Percentiles rank a stretch among this genome's conserved stretches.
phyloP scores from a whole-genome alignment of 257 asterid species.

The Craterostigma plantagineum region DNA sequence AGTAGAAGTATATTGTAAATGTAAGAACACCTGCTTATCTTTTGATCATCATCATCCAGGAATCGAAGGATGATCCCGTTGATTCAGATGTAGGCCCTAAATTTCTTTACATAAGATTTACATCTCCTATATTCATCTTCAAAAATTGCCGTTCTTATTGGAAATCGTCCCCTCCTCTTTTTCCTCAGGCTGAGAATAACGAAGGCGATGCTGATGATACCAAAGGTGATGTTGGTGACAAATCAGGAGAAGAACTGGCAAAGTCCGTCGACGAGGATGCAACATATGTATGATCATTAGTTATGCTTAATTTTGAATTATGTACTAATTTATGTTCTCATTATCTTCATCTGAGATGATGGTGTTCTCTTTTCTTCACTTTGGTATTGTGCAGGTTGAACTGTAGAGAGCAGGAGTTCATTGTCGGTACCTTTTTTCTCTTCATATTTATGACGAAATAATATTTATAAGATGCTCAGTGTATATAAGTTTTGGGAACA shows the following conservation, averaged over 20 bases:
- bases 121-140: too few relatives aligned
- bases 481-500: too few relatives aligned
- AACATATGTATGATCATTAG: constrained; percentile 26
- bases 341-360: neutral
- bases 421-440: constrained; percentile 10
- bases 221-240: constrained; percentile 25
- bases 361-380: neutral
- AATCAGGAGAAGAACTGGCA: constrained; percentile 16
- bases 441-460: constrained; percentile 2
- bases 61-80: constrained; percentile 31
- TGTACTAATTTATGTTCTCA: neutral
- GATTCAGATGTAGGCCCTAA: constrained; percentile 33
- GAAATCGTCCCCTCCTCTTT: neutral
- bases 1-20: neutral
- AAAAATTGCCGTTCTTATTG: neutral
- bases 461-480: constrained; percentile 10
- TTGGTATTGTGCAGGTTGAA: constrained; percentile 46
- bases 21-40: neutral
- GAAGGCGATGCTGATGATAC: constrained; percentile 32
- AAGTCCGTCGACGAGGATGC: constrained; percentile 25
- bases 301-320: neutral
- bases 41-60: constrained; percentile 9
- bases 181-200: constrained; percentile 3
- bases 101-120: too few relatives aligned
- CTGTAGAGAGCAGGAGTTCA: constrained; percentile 17